Evolutionary conservation across 2,329 filamentous ascomycete genomes (phyloP), one percentile per base, ranked within the genome.

Genomic region (Incumbomyces lentus): DNA sequence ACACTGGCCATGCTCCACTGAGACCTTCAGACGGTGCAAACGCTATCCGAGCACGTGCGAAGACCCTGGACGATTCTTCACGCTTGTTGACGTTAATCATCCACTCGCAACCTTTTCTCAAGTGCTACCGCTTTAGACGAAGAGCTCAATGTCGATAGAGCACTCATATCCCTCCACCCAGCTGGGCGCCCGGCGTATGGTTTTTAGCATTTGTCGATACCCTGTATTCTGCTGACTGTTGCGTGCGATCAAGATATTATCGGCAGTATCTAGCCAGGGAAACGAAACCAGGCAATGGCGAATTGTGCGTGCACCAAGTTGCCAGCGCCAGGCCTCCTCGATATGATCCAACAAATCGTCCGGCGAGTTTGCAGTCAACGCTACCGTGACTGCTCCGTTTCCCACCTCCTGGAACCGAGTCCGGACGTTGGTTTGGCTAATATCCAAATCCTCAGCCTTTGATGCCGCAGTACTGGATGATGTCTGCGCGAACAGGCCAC

Each of bases 121-220:
- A n/a, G n/a, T n/a, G n/a, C n/a, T n/a, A n/a, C n/a, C n/a, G n/a
- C n/a, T n/a, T n/a, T n/a, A 17, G 16, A 19, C 11, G 19, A 34
- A 44, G 31, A 46, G 8, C 26, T 38, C 19, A 4, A 46, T 19
- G n/a, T 38, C 43, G 17, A 46, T 26, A 2, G 18, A 18, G 29
- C 34, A 39, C 6, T n/a, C 11, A n/a, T 42, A 42, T 16, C 6
- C 46, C 29, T 47, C 16, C 37, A 14, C 30, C 53, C 55, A 55
- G 12, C 48, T 38, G 6, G 49, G 52, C 17, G 50, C 48, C 10
- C 38, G 43, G 31, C 51, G 50, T 26, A 54, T 44, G 31, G 53
- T 49, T 3, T 31, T 31, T n/a, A 55, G 29, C 49, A 57, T 47
- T 10, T 32, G 39, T 7, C 45, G 29, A 48, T 54, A 55, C 26